Percentiles rank a stretch among this genome's conserved stretches.
Evolutionary conservation across 192 early-diverging fungal genomes (phyloP).

Genomic region (Chytriomyces hyalinus): DNA sequence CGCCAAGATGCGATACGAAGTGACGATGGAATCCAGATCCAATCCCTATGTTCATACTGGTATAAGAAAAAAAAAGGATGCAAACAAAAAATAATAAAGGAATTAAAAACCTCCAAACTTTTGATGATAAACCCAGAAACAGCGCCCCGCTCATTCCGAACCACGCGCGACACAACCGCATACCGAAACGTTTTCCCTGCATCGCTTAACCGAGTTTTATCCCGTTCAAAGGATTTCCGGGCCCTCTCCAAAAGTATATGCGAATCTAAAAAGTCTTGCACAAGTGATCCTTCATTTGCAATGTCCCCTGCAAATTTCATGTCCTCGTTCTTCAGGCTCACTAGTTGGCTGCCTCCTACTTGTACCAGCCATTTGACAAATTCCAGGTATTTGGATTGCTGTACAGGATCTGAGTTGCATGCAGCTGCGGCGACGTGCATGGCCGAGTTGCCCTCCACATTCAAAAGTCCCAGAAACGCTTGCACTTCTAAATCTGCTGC

Average conservation of each 20-base stretch:
- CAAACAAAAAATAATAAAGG: no score
- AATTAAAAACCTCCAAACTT: not conserved
- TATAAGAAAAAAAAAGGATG: no score
- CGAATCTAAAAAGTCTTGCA: constrained; percentile 30
- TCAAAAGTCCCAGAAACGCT: not conserved
- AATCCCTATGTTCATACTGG: not conserved
- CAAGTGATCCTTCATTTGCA: constrained; percentile 14
- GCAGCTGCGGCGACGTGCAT: constrained; percentile 38
- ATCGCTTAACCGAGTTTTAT: not conserved
- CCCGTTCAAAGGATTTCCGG: not conserved
- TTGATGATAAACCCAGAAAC: not conserved
- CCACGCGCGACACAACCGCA: not conserved
- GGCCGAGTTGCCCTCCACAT: constrained; percentile 32
- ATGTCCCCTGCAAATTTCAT: constrained; percentile 28
- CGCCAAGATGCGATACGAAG: constrained; percentile 28
- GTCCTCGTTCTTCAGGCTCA: constrained; percentile 8
- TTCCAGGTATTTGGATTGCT: constrained; percentile 20
- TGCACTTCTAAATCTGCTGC: no score
- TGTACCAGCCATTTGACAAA: constrained; percentile 36
- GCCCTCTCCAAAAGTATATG: not conserved
- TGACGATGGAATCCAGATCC: constrained; percentile 20
- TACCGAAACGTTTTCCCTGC: not conserved
- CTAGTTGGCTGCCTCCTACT: constrained; percentile 16
- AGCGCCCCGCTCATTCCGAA: not conserved
- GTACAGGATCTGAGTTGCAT: no score